Conservation (phyloP, 2,329 filamentous ascomycete species). For the Tolypocladium inflatum region DNA sequence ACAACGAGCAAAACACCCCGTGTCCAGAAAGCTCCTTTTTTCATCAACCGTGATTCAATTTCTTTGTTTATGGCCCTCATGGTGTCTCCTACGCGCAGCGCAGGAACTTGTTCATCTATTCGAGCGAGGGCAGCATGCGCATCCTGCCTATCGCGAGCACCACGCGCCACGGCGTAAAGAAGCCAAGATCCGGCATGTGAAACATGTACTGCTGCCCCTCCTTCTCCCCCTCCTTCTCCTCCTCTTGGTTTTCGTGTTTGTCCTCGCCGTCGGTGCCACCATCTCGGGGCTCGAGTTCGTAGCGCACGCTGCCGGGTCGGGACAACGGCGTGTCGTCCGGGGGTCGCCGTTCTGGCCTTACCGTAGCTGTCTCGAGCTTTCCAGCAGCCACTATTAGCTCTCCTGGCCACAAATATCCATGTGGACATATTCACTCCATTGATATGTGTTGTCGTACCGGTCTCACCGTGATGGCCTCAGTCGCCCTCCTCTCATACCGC, state of each 20-base stretch:
- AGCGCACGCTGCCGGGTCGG: background rate
- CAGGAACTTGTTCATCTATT: background rate
- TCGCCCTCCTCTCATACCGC: slow-evolving; percentile 10
- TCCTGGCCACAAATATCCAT: background rate
- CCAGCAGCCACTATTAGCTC: background rate
- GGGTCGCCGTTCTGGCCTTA: background rate
- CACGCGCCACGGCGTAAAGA: slow-evolving; percentile 18
- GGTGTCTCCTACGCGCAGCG: background rate
- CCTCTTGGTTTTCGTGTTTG: slow-evolving; percentile 1
- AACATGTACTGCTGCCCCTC: slow-evolving; percentile 9
- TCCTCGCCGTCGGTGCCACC: slow-evolving; percentile 1
- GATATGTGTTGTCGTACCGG: background rate
- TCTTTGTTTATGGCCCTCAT: background rate
- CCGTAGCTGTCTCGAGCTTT: background rate
- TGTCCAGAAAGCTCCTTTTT: background rate
- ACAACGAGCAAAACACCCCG: background rate
- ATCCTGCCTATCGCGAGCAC: slow-evolving; percentile 20
- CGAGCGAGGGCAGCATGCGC: slow-evolving; percentile 11
- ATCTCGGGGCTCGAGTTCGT: background rate
- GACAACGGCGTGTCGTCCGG: background rate
- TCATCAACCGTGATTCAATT: background rate
- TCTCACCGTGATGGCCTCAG: slow-evolving; percentile 1
- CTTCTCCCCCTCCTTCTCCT: slow-evolving; percentile 2
- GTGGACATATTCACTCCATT: too few species aligned
- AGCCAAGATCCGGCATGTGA: slow-evolving; percentile 13